These are phyloP conservation scores for Penicillium waksmanii DNA, from an alignment of 495 filamentous ascomycete species.

Conservation along the genomic window DNA sequence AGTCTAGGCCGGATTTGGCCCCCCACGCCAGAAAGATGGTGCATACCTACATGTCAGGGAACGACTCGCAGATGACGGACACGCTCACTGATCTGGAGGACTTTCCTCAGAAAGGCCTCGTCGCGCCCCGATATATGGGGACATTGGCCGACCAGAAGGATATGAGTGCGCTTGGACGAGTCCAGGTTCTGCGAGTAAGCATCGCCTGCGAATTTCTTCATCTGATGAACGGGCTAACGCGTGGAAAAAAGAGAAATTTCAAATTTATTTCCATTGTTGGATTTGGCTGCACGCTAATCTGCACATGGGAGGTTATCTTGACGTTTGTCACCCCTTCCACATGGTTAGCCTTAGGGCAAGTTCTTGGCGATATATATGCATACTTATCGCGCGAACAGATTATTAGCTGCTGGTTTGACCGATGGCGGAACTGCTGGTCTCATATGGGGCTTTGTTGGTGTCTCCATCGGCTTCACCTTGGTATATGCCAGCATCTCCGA, in stretches of 20 bases:
- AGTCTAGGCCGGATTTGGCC: background rate
- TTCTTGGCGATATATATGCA: background rate
- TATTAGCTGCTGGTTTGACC: constrained; percentile 48
- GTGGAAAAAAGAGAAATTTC: constrained; percentile 48
- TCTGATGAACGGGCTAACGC: constrained; percentile 9
- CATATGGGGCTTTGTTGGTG: constrained; percentile 59
- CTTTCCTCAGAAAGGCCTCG: constrained; percentile 31
- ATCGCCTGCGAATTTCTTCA: too few relatives aligned
- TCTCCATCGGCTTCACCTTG: constrained; percentile 48
- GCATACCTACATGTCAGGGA: constrained; percentile 8
- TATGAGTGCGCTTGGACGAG: constrained; percentile 48
- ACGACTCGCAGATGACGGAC: constrained; percentile 20
- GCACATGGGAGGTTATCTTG: constrained; percentile 52
- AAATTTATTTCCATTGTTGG: constrained; percentile 53
- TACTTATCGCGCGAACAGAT: constrained; percentile 18
- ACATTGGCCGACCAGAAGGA: constrained; percentile 42
- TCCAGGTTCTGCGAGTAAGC: constrained; percentile 49
- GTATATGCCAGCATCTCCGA: constrained; percentile 58
- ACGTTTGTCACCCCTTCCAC: constrained; percentile 34
- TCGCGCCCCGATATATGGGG: constrained; percentile 47
- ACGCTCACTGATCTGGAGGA: constrained; percentile 28
- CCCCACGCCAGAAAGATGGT: constrained; percentile 15
- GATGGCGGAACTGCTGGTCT: constrained; percentile 61
- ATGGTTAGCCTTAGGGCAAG: background rate
- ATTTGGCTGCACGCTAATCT: constrained; percentile 49